A percentile compares a stretch with the other conserved stretches of the same genome.
phyloP scores from a whole-genome alignment of 352 stramenopile species.

The Phytopythium aichiense region DNA sequence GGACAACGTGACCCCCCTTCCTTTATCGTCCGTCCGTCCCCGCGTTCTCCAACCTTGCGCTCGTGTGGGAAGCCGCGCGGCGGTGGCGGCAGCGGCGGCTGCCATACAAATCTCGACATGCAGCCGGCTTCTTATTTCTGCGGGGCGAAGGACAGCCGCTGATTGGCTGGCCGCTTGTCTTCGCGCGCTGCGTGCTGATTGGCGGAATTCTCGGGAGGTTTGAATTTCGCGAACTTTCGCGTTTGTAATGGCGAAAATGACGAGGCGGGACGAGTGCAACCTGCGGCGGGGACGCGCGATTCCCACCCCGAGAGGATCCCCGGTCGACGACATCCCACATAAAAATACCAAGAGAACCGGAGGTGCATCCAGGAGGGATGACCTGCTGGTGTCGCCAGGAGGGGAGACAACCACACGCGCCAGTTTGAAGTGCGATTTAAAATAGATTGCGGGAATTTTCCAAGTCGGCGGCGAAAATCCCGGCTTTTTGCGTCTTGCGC shows the following conservation, averaged over 20 bases:
- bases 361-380: slow-evolving; percentile 1
- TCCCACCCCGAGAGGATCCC: slow-evolving; percentile 9
- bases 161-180: slow-evolving; percentile 28
- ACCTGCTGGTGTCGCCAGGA: neutral
- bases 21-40: slow-evolving; percentile 30
- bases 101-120: neutral
- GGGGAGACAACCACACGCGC: slow-evolving; percentile 10
- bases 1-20: slow-evolving; percentile 36
- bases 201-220: slow-evolving; percentile 18
- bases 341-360: neutral
- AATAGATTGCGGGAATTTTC: slow-evolving; percentile 22
- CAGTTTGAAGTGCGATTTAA: slow-evolving; percentile 14
- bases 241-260: slow-evolving; percentile 8
- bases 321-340: slow-evolving; percentile 7
- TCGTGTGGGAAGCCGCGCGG: neutral
- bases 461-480: slow-evolving; percentile 3
- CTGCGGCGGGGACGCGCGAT: slow-evolving; percentile 13
- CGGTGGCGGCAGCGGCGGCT: neutral
- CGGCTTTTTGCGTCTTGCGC: neutral
- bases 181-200: slow-evolving; percentile 35
- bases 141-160: neutral
- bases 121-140: neutral
- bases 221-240: slow-evolving; percentile 13
- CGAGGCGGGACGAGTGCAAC: slow-evolving; percentile 3
- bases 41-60: neutral